phyloP scores from a whole-genome alignment of 177 flowering plant species.

The Vitis hybrid region DNA sequence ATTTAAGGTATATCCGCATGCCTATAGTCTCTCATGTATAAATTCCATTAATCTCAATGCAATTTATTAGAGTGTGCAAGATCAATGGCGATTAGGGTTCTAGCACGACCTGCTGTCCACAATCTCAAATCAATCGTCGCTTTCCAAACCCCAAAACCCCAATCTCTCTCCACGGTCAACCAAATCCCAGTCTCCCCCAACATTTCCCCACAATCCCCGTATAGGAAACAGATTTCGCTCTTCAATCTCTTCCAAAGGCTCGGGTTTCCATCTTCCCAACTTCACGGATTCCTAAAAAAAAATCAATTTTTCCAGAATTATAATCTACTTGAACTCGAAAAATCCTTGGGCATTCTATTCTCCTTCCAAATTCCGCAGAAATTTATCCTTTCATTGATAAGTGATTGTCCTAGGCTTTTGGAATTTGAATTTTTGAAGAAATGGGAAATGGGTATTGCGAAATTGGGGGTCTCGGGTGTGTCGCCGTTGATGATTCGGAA shows the following conservation, averaged over 20 bases:
- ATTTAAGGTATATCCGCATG: no score
- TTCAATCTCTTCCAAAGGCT: constrained; percentile 58
- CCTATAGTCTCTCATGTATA: no score
- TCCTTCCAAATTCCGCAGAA: constrained; percentile 50
- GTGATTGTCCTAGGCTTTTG: constrained; percentile 56
- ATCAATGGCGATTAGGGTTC: constrained; percentile 23
- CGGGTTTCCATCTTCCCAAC: constrained; percentile 49
- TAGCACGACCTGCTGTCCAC: constrained; percentile 1
- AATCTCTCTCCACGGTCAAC: constrained; percentile 15
- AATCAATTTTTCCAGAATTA: constrained; percentile 40
- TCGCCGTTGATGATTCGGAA: constrained; percentile 37
- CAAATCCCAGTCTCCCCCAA: constrained; percentile 1
- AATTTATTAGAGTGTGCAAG: no score
- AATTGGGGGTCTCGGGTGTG: constrained; percentile 22
- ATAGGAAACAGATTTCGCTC: constrained; percentile 35
- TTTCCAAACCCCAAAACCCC: constrained; percentile 3
- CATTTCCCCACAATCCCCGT: constrained; percentile 20
- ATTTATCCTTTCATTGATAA: constrained; percentile 40
- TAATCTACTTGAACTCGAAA: constrained; percentile 37
- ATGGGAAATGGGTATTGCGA: constrained; percentile 45
- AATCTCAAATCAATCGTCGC: background rate
- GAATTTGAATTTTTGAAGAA: constrained; percentile 50
- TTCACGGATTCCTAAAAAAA: constrained; percentile 42
- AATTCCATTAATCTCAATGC: no score
- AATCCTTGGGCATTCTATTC: constrained; percentile 41